phyloP scores from a whole-genome alignment of 2,329 filamentous ascomycete species.

The Cercospora nicotianae region DNA sequence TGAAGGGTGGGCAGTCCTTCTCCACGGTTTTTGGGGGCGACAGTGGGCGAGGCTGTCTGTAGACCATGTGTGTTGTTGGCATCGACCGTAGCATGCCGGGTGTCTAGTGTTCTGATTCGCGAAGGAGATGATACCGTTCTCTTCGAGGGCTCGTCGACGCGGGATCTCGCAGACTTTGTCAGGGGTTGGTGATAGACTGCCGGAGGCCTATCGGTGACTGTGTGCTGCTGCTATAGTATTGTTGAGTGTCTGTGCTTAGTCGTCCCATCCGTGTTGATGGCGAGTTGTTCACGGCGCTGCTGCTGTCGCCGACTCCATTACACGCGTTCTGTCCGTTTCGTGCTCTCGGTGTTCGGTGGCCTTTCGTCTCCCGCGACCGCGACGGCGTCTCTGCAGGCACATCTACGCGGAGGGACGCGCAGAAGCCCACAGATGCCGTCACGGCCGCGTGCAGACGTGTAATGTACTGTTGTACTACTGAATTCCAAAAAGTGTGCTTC shows the following conservation, averaged over 20 bases:
- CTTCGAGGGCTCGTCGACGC: slow-evolving; percentile 12
- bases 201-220: slow-evolving; percentile 10
- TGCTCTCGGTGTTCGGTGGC: too few relatives aligned
- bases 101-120: slow-evolving; percentile 14
- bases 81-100: slow-evolving; percentile 13
- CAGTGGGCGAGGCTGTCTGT: slow-evolving; percentile 14
- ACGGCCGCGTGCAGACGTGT: too few relatives aligned
- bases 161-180: slow-evolving; percentile 15
- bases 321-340: too few relatives aligned
- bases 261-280: slow-evolving; percentile 8
- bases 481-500: too few relatives aligned
- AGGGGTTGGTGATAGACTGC: slow-evolving; percentile 10
- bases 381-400: too few relatives aligned
- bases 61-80: slow-evolving; percentile 1
- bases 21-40: slow-evolving; percentile 9
- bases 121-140: slow-evolving; percentile 11
- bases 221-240: slow-evolving; percentile 10
- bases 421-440: too few relatives aligned
- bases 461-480: too few relatives aligned
- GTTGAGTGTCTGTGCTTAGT: slow-evolving; percentile 7
- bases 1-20: slow-evolving; percentile 9
- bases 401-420: too few relatives aligned
- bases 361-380: too few relatives aligned
- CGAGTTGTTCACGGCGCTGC: background rate
- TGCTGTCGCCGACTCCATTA: too few relatives aligned